Percentiles rank a stretch among this genome's conserved stretches.
Conservation (phyloP, 352 stramenopile genomes). For the Phytophthora tentaculata region DNA sequence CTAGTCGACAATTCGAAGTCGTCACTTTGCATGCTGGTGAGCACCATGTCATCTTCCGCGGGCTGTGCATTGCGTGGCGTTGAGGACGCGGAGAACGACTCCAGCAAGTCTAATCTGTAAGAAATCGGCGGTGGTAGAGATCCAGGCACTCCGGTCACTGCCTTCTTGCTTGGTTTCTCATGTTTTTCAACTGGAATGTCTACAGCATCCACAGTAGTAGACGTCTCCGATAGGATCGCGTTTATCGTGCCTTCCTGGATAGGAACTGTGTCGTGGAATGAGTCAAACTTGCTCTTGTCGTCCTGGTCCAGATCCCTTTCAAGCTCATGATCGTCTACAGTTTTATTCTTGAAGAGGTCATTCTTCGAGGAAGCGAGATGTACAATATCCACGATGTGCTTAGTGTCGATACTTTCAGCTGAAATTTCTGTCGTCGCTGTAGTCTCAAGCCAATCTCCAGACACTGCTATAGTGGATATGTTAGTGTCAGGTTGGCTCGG, state of each 20-base stretch:
- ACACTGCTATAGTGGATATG: neutral
- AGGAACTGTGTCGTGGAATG: neutral
- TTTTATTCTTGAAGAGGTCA: too few species aligned
- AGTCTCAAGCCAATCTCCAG: slow-evolving; percentile 4
- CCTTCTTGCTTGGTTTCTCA: neutral
- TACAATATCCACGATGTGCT: too few species aligned
- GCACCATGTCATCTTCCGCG: slow-evolving; percentile 27
- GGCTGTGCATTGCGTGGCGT: neutral
- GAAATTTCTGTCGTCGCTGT: slow-evolving; percentile 6
- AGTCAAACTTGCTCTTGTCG: neutral
- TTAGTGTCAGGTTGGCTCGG: slow-evolving; percentile 3
- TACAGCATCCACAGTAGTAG: neutral
- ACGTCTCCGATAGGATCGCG: neutral
- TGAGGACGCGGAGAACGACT: slow-evolving; percentile 20
- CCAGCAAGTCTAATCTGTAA: slow-evolving; percentile 15
- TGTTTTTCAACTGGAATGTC: slow-evolving; percentile 4
- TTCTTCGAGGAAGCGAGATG: too few species aligned
- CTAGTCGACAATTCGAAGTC: slow-evolving; percentile 28
- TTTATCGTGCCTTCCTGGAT: neutral
- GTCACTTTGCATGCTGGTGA: slow-evolving; percentile 40
- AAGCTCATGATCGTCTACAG: neutral
- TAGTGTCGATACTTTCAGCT: neutral
- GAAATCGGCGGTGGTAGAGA: slow-evolving; percentile 1
- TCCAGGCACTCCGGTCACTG: slow-evolving; percentile 1
- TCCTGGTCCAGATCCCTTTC: neutral